Conservation (phyloP, 768 basidiomycete species). For the Kwoniella pini region DNA sequence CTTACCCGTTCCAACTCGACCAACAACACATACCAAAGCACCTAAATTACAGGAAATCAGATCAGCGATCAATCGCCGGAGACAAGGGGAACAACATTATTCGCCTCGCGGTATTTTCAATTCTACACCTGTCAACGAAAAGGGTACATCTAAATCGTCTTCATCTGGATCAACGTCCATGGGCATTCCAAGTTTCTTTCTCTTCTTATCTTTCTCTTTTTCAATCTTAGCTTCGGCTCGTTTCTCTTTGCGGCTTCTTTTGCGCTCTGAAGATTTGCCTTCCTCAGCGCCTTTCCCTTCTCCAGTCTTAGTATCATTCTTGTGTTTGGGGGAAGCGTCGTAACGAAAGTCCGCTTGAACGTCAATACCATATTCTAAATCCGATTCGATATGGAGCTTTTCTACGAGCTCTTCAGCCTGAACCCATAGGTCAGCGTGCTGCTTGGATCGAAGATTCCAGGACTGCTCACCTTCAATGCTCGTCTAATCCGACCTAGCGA, state of each 20-base stretch:
- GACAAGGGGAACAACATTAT: neutral
- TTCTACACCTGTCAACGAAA: slow-evolving; percentile 60
- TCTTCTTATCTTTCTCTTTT: slow-evolving; percentile 10
- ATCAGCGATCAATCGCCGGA: neutral
- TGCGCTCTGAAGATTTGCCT: neutral
- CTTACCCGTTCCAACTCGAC: slow-evolving; percentile 52
- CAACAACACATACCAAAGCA: slow-evolving; percentile 47
- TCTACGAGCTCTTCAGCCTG: slow-evolving; percentile 11
- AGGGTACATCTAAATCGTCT: slow-evolving; percentile 55
- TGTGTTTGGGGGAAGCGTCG: slow-evolving; percentile 21
- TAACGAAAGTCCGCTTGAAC: slow-evolving; percentile 54
- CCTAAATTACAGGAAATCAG: slow-evolving; percentile 22
- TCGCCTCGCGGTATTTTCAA: slow-evolving; percentile 57
- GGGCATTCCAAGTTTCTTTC: slow-evolving; percentile 4
- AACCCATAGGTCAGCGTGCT: neutral
- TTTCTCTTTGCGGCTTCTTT: slow-evolving; percentile 3
- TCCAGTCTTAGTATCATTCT: slow-evolving; percentile 8
- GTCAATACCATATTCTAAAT: slow-evolving; percentile 57
- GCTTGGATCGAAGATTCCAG: neutral
- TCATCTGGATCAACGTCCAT: slow-evolving; percentile 12
- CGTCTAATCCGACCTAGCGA: neutral
- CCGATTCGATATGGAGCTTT: slow-evolving; percentile 58
- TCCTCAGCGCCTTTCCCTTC: neutral
- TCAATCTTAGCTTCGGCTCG: slow-evolving; percentile 13
- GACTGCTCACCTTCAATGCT: neutral